A percentile compares a stretch with the other conserved stretches of the same genome.
phyloP scores from a whole-genome alignment of 2,329 filamentous ascomycete species.

The Xylariaceae sp. region DNA sequence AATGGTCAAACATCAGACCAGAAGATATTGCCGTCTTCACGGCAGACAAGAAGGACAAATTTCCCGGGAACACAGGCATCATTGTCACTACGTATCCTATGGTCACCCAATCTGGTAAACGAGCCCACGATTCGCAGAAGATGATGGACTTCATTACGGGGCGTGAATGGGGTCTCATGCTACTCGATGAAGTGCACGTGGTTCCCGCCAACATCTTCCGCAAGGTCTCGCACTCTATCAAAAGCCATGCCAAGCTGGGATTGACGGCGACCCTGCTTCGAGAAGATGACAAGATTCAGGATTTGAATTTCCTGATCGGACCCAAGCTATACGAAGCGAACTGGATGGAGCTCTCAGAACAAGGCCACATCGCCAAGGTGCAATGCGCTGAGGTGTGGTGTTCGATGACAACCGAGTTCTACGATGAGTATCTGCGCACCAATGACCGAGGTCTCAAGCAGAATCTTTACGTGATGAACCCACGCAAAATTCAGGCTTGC shows the following conservation, averaged over 20 bases:
- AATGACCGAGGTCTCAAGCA: constrained; percentile 26
- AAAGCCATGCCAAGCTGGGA: constrained; percentile 90
- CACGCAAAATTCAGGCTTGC: constrained; percentile 91
- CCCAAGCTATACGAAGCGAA: constrained; percentile 98
- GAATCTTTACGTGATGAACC: constrained; percentile 90
- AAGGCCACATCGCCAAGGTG: constrained; percentile 93
- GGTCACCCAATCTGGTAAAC: constrained; percentile 85
- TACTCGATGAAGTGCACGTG: constrained; percentile 95
- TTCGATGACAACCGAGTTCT: constrained; percentile 98
- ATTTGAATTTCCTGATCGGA: constrained; percentile 94
- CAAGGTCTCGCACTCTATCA: constrained; percentile 86
- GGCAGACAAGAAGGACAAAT: constrained; percentile 77
- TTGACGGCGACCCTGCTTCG: constrained; percentile 87
- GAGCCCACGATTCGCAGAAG: constrained; percentile 88
- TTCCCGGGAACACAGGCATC: constrained; percentile 84
- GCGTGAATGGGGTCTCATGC: constrained; percentile 95
- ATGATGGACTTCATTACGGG: constrained; percentile 92
- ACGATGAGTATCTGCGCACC: constrained; percentile 75
- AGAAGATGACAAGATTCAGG: constrained; percentile 97
- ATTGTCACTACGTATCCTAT: constrained; percentile 98
- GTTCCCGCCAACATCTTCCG: constrained; percentile 95
- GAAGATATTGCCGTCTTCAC: constrained; percentile 94
- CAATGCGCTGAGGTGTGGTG: constrained; percentile 99
- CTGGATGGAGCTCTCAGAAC: constrained; percentile 97
- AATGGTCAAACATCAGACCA: constrained; percentile 94